phyloP scores from a whole-genome alignment of 345 rosid species.

The Abelmoschus esculentus region DNA sequence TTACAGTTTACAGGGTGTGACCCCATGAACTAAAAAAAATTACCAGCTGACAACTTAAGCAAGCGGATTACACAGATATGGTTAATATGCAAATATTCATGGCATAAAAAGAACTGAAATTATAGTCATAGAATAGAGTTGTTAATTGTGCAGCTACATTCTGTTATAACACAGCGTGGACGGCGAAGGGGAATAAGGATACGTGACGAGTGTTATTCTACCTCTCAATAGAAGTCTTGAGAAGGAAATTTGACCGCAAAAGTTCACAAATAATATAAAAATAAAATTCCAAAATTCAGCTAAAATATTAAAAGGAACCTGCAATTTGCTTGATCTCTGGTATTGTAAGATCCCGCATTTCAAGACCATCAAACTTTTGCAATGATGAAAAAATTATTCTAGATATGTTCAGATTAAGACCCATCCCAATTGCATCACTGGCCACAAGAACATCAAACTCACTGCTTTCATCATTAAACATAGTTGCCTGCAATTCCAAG shows the following conservation, averaged over 20 bases:
- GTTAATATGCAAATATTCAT: background rate
- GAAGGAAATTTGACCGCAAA: background rate
- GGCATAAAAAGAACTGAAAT: background rate
- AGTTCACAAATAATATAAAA: background rate
- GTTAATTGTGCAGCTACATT: background rate
- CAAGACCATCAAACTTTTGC: conserved; percentile 66
- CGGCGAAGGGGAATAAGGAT: background rate
- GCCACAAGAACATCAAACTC: conserved; percentile 96
- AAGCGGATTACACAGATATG: background rate
- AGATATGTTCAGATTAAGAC: conserved; percentile 85
- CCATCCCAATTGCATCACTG: conserved; percentile 98
- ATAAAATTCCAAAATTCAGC: background rate
- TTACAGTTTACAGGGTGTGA: background rate
- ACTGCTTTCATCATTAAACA: conserved; percentile 74
- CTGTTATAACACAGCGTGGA: background rate
- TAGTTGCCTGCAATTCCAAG: conserved; percentile 67
- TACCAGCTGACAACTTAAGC: background rate
- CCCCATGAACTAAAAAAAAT: background rate
- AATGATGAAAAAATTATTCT: conserved; percentile 79
- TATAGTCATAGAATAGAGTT: background rate
- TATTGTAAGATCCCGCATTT: conserved; percentile 58
- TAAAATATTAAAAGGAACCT: conserved; percentile 30
- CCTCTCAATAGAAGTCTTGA: background rate
- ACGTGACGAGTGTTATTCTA: background rate
- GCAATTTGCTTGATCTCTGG: conserved; percentile 94